phyloP scores from a whole-genome alignment of 2,329 filamentous ascomycete species.

The Cordyceps militaris region DNA sequence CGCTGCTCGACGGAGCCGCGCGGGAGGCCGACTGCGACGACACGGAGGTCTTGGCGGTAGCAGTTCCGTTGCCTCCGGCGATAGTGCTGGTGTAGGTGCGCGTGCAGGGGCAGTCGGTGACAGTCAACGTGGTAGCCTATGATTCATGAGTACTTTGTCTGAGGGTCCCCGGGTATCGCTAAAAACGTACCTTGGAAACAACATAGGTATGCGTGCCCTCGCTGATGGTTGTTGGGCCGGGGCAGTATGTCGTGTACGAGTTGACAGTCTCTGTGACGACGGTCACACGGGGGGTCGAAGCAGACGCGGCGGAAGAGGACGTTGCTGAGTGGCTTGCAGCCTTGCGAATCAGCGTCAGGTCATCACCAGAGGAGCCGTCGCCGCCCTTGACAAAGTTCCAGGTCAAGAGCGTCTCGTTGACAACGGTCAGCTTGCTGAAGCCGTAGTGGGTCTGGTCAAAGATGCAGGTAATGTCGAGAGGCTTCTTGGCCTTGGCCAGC shows the following conservation, averaged over 20 bases:
- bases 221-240: conserved; percentile 49
- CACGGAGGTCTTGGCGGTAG: neutral
- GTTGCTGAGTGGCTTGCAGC: neutral
- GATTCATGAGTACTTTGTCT: neutral
- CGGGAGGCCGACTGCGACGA: neutral
- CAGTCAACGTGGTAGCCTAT: conserved; percentile 53
- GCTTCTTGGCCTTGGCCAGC: conserved; percentile 25
- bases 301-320: neutral
- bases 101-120: conserved; percentile 59
- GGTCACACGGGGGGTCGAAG: conserved; percentile 22
- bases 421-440: conserved; percentile 32
- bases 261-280: conserved; percentile 56
- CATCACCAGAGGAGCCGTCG: conserved; percentile 31
- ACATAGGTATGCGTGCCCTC: conserved; percentile 55
- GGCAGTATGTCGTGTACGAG: conserved; percentile 59
- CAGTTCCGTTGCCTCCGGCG: neutral
- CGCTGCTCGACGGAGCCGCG: neutral
- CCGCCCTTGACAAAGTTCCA: conserved; percentile 40
- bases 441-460: conserved; percentile 41
- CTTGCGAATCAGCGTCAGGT: conserved; percentile 20
- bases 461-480: conserved; percentile 35
- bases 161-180: too few relatives aligned
- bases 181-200: conserved; percentile 36
- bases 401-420: conserved; percentile 32
- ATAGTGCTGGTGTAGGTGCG: conserved; percentile 30